Evolutionary conservation across 176 grass and related monocot species (phyloP), one percentile per base, ranked within the genome.

Genomic region (Triticum dicoccoides): DNA sequence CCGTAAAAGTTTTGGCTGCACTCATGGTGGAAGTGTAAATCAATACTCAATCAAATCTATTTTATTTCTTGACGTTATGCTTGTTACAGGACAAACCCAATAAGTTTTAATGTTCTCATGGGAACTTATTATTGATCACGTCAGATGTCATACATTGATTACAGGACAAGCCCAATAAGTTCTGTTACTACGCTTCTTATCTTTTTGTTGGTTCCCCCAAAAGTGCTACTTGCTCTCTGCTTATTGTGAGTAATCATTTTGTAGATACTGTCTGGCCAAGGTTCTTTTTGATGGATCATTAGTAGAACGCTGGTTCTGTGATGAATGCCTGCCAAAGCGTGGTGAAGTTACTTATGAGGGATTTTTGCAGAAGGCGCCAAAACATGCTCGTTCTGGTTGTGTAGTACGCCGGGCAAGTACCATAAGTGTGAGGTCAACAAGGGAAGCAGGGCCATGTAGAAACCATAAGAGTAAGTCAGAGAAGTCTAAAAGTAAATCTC

Each of bases 241-340:
- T 85, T 35, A 62, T 23, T 67, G 29, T 75, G 35, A 56, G 65
- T 66, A 14, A 9, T 69, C 27, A 89, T 49, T 81, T 14, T 49
- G 61, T 44, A 89, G 88, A 76, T 89, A 89, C 63, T 89, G 88
- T 69, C 34, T 89, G 49, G n/a, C 76, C 0, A 11, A 86, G 37
- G 49, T 86, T 77, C 17, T 86, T 32, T 81, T 38, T 63, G 83
- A 86, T 82, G 79, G 51, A 69, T 35, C 78, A 24, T 32, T 11
- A 35, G 27, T 56, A 32, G 51, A 78, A 71, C n/a, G 69, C 39
- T 90, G 83, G 78, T 82, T 70, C 11, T 90, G 83, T 62, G 9
- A 63, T 29, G 38, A 86, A 71, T 90, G 83, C 39, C 54, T 24
- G 29, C 79, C 20, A 41, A 81, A 5, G 17, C 11, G 21, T 70